Evolutionary conservation across 176 grass and related monocot species (phyloP).

Genomic region (Panicum miliaceum): DNA sequence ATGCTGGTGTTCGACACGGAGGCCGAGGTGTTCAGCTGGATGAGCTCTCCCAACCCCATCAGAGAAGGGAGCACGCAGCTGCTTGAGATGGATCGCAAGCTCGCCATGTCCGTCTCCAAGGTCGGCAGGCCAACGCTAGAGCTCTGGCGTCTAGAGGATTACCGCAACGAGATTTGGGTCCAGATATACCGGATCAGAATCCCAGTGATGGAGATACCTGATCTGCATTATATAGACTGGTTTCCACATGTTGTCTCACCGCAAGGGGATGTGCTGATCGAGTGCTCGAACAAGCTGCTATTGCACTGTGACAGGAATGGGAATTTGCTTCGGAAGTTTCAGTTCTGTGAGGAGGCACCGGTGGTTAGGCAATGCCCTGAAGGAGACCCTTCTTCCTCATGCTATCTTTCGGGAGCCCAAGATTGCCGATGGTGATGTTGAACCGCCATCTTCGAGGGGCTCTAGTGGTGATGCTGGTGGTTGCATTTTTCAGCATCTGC

Average conservation of each 20-base stretch:
- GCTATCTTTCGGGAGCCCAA: background rate
- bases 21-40: conserved; percentile 19
- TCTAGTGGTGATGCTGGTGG: background rate
- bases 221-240: background rate
- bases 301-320: conserved; percentile 32
- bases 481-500: background rate
- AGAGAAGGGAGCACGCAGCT: background rate
- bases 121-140: background rate
- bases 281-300: background rate
- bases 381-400: conserved; percentile 2
- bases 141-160: conserved; percentile 33
- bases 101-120: conserved; percentile 27
- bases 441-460: background rate
- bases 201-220: background rate
- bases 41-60: background rate
- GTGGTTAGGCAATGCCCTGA: background rate
- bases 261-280: conserved; percentile 39
- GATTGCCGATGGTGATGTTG: background rate
- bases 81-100: background rate
- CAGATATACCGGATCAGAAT: background rate
- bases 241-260: background rate
- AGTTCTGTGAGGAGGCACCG: background rate
- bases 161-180: background rate
- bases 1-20: conserved; percentile 33
- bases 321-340: conserved; percentile 15